These are phyloP conservation scores for Paramecium caudatum DNA, from an alignment of 73 alveolate genomes.

Conservation along the genomic window DNA sequence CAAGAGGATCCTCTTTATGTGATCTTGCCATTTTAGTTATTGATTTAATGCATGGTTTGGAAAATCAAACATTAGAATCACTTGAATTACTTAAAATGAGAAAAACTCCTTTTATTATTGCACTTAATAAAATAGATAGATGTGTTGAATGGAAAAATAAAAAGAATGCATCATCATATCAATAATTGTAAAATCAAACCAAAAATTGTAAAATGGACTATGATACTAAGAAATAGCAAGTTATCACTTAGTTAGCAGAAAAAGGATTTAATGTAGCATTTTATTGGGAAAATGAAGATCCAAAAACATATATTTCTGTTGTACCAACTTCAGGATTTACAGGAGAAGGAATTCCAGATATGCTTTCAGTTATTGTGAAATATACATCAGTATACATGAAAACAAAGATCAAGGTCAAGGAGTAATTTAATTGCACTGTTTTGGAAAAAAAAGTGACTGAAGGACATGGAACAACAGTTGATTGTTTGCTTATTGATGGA, in stretches of 20 bases:
- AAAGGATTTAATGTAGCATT: constrained; percentile 92
- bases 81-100: constrained; percentile 93
- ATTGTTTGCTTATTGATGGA: constrained; percentile 99
- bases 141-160: constrained; percentile 87
- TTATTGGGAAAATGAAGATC: constrained; percentile 97
- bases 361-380: constrained; percentile 93
- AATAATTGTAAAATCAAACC: constrained; percentile 11
- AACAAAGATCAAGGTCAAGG: constrained; percentile 83
- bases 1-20: constrained; percentile 99
- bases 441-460: constrained; percentile 98
- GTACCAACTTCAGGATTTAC: constrained; percentile 99
- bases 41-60: constrained; percentile 99
- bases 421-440: constrained; percentile 97
- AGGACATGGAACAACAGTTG: constrained; percentile 99
- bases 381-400: constrained; percentile 87
- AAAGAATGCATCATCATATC: constrained; percentile 81
- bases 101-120: constrained; percentile 98
- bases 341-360: constrained; percentile 99
- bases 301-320: constrained; percentile 89
- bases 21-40: constrained; percentile 99
- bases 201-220: constrained; percentile 65
- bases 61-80: constrained; percentile 97
- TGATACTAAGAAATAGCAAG: constrained; percentile 46
- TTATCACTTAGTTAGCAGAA: constrained; percentile 88
- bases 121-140: constrained; percentile 99